These are phyloP conservation scores for Suhomyces xylopsoci DNA, from an alignment of 805 yeast species.

Conservation along the genomic window DNA sequence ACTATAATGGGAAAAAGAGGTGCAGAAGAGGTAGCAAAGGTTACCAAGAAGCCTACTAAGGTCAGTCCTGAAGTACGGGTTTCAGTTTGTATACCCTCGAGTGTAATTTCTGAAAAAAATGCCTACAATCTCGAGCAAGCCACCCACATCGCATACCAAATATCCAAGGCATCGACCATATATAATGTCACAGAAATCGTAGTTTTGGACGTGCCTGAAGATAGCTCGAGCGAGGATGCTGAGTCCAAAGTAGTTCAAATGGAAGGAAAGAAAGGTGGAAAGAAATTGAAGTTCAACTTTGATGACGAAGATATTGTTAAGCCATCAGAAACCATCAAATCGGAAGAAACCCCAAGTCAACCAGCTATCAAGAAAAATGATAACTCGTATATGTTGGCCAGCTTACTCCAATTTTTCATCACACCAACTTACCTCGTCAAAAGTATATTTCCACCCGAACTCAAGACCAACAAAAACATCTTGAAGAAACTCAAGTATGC, in stretches of 20 bases:
- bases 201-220: conserved; percentile 52
- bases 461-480: conserved; percentile 29
- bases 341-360: conserved; percentile 7
- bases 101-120: conserved; percentile 50
- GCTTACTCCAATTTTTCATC: conserved; percentile 72
- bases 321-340: conserved; percentile 11
- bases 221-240: conserved; percentile 14
- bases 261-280: conserved; percentile 23
- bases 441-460: conserved; percentile 45
- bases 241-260: conserved; percentile 18
- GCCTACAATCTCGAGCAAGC: conserved; percentile 70
- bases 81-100: conserved; percentile 72
- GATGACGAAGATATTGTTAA: conserved; percentile 26
- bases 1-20: conserved; percentile 22
- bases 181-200: conserved; percentile 74
- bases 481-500: conserved; percentile 58
- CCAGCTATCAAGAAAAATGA: conserved; percentile 16
- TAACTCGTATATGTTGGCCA: conserved; percentile 56
- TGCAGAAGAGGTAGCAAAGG: conserved; percentile 12
- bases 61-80: conserved; percentile 29
- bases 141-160: conserved; percentile 70
- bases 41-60: conserved; percentile 32
- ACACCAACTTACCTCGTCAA: conserved; percentile 81
- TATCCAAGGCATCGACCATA: conserved; percentile 70
- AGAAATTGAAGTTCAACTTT: conserved; percentile 31